Evolutionary conservation across 345 rosid species (phyloP).

Genomic region (Syzygium aqueum): DNA sequence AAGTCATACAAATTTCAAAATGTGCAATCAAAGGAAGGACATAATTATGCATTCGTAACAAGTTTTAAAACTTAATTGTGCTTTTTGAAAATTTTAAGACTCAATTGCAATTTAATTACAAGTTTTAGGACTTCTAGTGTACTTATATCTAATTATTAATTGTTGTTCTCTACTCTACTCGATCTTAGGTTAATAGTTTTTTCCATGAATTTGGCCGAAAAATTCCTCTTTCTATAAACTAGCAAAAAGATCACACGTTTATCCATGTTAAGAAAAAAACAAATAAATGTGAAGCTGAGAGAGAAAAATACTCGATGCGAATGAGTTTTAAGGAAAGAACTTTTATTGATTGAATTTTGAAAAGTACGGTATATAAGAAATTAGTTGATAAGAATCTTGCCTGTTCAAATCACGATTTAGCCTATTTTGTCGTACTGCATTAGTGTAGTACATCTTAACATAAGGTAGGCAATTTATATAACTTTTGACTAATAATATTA

Average conservation of each 20-base stretch:
- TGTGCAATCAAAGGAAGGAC: too few species aligned
- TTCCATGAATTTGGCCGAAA: neutral
- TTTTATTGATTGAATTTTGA: neutral
- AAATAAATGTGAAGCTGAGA: neutral
- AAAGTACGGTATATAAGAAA: neutral
- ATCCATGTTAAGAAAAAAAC: neutral
- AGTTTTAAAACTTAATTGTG: too few species aligned
- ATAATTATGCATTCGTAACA: too few species aligned
- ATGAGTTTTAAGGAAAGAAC: neutral
- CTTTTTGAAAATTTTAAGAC: too few species aligned
- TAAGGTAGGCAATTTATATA: neutral
- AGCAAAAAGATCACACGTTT: neutral
- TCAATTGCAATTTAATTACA: too few species aligned
- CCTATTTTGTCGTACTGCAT: neutral
- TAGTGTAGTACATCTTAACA: neutral
- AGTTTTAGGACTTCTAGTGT: too few species aligned
- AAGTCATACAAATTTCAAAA: too few species aligned
- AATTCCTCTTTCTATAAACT: neutral
- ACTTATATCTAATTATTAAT: too few species aligned
- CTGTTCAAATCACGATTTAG: neutral
- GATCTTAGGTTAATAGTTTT: too few species aligned
- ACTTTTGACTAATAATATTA: neutral
- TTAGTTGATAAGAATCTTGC: neutral
- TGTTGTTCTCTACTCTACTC: too few species aligned
- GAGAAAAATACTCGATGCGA: neutral